phyloP scores from a whole-genome alignment of 345 rosid species.

The Aegle marmelos region DNA sequence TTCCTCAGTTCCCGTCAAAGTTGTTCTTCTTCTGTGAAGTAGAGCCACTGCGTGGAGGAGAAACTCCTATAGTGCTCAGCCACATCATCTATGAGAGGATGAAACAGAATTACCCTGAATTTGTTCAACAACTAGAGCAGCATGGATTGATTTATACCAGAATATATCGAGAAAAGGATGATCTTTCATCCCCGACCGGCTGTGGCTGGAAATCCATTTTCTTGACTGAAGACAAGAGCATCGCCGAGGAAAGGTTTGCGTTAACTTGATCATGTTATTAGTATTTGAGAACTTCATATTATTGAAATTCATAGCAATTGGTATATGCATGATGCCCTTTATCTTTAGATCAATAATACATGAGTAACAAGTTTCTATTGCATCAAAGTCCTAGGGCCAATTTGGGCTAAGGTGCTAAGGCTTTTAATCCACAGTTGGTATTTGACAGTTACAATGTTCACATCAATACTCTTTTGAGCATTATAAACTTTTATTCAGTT shows the following conservation, averaged over 20 bases:
- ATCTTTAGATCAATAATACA: neutral
- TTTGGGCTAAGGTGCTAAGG: too few relatives aligned
- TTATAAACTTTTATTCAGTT: neutral
- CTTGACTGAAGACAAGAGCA: slow-evolving; percentile 63
- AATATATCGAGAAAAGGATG: slow-evolving; percentile 68
- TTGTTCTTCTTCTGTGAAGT: slow-evolving; percentile 87
- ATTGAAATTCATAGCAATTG: neutral
- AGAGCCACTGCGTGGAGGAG: slow-evolving; percentile 80
- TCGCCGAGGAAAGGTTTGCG: slow-evolving; percentile 68
- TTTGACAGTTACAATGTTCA: neutral
- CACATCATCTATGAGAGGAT: slow-evolving; percentile 75
- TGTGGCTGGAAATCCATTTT: slow-evolving; percentile 96
- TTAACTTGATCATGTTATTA: neutral
- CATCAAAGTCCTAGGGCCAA: too few relatives aligned
- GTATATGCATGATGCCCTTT: neutral
- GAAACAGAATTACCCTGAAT: slow-evolving; percentile 63
- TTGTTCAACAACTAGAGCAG: slow-evolving; percentile 60
- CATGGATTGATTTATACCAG: slow-evolving; percentile 69
- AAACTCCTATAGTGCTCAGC: slow-evolving; percentile 86
- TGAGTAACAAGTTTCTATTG: neutral
- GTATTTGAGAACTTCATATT: neutral
- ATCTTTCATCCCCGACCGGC: slow-evolving; percentile 82
- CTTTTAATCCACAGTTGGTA: too few relatives aligned
- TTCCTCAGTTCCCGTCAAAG: slow-evolving; percentile 86
- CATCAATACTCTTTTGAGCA: neutral